Evolutionary conservation across 2,329 filamentous ascomycete genomes (phyloP).

Genomic region (Fusarium avenaceum): DNA sequence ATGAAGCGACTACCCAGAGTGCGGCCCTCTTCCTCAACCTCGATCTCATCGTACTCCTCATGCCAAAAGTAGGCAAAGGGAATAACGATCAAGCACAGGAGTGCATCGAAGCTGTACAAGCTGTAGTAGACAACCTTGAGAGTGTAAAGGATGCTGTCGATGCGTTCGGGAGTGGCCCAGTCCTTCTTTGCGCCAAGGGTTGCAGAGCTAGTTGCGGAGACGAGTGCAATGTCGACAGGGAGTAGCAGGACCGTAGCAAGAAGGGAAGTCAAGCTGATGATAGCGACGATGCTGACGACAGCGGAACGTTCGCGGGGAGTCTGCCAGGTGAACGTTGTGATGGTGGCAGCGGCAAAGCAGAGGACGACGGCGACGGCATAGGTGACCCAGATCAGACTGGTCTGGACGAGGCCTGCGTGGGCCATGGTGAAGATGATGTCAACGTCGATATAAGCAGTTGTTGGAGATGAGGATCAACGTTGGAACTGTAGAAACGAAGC

Average conservation of each 20-base stretch:
- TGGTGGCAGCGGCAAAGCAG: constrained; percentile 80
- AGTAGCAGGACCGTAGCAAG: constrained; percentile 93
- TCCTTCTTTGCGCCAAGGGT: constrained; percentile 87
- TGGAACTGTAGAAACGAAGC: constrained; percentile 21
- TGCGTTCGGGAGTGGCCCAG: constrained; percentile 88
- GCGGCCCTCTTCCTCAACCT: constrained; percentile 84
- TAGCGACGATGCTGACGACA: constrained; percentile 85
- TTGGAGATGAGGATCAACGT: constrained; percentile 31
- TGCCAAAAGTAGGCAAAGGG: constrained; percentile 99
- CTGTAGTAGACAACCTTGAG: constrained; percentile 92
- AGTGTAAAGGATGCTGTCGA: constrained; percentile 82
- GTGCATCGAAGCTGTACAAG: constrained; percentile 89
- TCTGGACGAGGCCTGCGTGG: constrained; percentile 77
- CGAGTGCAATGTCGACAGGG: constrained; percentile 94
- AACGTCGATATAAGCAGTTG: background rate
- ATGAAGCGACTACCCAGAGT: constrained; percentile 78
- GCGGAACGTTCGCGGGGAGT: constrained; percentile 86
- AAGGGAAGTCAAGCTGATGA: constrained; percentile 86
- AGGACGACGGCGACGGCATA: constrained; percentile 87
- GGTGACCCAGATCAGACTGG: constrained; percentile 92
- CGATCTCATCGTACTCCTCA: constrained; percentile 95
- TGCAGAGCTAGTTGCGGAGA: constrained; percentile 86
- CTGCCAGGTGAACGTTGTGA: constrained; percentile 94
- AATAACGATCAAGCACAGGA: constrained; percentile 89
- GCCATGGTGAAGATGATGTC: constrained; percentile 52